Evolutionary conservation across 2,329 filamentous ascomycete genomes (phyloP), one percentile per base, ranked within the genome.

Genomic region (Thielaviopsis ethacetica): DNA sequence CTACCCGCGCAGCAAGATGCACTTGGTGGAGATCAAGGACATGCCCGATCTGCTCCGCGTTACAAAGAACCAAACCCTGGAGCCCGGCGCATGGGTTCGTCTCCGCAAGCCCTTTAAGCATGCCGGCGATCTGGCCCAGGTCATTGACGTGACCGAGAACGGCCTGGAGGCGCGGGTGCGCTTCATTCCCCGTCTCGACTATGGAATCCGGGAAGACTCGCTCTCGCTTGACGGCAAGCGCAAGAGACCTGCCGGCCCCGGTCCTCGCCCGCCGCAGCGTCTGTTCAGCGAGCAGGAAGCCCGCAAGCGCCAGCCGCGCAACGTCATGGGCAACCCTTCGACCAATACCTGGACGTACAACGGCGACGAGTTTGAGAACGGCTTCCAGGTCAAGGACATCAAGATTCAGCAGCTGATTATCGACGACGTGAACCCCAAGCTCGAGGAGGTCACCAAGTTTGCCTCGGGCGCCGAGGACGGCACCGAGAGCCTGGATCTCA

Each of bases 371-470:
- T 98, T 96, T 65, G 81, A 93, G 61, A 88, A 95, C 65, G 93
- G 93, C 1, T 97, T 95, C 72, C 81, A 94, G 62, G 83, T 95
- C 66, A 96, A 95, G 71, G 89, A 94, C 63, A 86, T 95, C 74
- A 94, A 91, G 71, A 85, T 96, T 61, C 88, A 91, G 66, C 82
- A 86, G 66, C 76, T 98, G 30, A 79, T 81, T n/a, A 85, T 88
- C 30, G 91, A 90, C 64, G 86, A 95, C 65, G 91, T 98, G 59
- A 94, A 94, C 68, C 93, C 93, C 0, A 88, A 86, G 1, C 78
- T 98, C 27, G 93, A 97, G 68, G 93, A 98, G 70, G 88, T 97
- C 53, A 95, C 91, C n/a, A 86, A 84, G 67, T 97, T 98, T 69
- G 87, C 91, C 17, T 85, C 87, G 27, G 87, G 88, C 10, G 85